A percentile compares a stretch with the other conserved stretches of the same genome.
Evolutionary conservation across 768 basidiomycete species (phyloP).

Genomic region (Mycena rebaudengoi): DNA sequence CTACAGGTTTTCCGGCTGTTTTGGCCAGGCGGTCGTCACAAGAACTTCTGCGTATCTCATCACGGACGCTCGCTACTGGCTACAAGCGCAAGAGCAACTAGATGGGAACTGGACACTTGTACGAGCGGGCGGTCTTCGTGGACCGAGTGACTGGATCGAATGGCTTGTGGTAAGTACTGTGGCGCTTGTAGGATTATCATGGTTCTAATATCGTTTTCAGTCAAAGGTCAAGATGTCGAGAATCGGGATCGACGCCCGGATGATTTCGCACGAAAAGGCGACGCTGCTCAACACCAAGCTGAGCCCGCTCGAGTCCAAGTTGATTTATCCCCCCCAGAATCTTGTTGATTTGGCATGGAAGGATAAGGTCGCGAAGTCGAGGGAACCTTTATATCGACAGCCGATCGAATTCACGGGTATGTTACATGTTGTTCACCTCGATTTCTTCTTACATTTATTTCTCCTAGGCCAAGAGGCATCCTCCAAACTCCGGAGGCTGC

Average conservation of each 20-base stretch:
- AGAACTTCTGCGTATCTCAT: conserved; percentile 74
- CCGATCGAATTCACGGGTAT: conserved; percentile 74
- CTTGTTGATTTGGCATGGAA: conserved; percentile 86
- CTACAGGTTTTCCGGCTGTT: conserved; percentile 67
- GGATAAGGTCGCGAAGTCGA: conserved; percentile 75
- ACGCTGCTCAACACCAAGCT: conserved; percentile 67
- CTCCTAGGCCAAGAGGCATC: conserved; percentile 62
- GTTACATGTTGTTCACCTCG: conserved; percentile 13
- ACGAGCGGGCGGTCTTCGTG: conserved; percentile 58
- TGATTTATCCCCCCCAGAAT: conserved; percentile 86
- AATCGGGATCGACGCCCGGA: conserved; percentile 87
- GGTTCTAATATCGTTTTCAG: conserved; percentile 20
- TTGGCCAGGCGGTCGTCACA: conserved; percentile 78
- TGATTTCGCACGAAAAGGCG: conserved; percentile 80
- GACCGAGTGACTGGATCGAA: conserved; percentile 79
- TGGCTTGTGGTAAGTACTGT: conserved; percentile 68
- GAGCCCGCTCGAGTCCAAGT: conserved; percentile 61
- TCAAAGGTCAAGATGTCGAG: conserved; percentile 53
- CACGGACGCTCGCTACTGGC: conserved; percentile 86
- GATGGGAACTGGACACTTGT: conserved; percentile 81
- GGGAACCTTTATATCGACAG: conserved; percentile 71
- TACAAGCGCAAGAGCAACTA: conserved; percentile 75
- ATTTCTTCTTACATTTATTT: not conserved
- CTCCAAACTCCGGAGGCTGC: conserved; percentile 75
- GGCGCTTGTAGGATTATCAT: not conserved